Percentiles rank a stretch among this genome's conserved stretches.
These are phyloP conservation scores for Rutstroemia sp. DNA, from an alignment of 2,329 filamentous ascomycete species.

Conservation along the genomic window DNA sequence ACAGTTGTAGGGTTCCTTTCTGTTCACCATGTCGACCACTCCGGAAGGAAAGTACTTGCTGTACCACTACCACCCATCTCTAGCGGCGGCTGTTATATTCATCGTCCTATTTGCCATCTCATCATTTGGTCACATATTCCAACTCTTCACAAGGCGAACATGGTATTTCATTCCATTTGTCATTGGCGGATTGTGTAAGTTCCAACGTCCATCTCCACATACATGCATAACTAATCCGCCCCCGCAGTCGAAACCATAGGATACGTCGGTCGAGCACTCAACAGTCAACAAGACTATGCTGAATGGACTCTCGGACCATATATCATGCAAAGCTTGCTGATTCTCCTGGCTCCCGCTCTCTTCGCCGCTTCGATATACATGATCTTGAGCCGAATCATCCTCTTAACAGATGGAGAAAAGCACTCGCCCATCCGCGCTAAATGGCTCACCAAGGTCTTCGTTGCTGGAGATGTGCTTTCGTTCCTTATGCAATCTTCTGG, in stretches of 20 bases:
- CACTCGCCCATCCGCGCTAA: constrained; percentile 29
- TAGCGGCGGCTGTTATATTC: constrained; percentile 13
- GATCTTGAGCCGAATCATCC: constrained; percentile 34
- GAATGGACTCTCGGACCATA: constrained; percentile 27
- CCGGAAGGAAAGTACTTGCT: not conserved
- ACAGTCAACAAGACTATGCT: constrained; percentile 15
- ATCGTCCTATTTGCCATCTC: constrained; percentile 11
- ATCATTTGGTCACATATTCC: constrained; percentile 12
- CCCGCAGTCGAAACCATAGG: constrained; percentile 34
- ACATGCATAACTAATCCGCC: constrained; percentile 16
- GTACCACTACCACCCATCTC: constrained; percentile 17
- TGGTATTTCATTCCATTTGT: constrained; percentile 28
- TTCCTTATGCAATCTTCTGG: constrained; percentile 34
- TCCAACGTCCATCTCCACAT: too few relatives aligned
- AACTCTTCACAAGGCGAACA: constrained; percentile 12
- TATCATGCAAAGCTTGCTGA: constrained; percentile 31
- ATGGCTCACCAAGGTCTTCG: constrained; percentile 38
- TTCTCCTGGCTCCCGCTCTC: constrained; percentile 35
- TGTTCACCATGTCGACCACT: not conserved
- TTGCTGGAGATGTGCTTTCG: constrained; percentile 37
- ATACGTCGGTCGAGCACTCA: constrained; percentile 28
- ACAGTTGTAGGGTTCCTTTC: too few relatives aligned
- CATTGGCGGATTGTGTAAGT: constrained; percentile 21
- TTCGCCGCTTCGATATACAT: constrained; percentile 36
- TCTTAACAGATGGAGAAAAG: constrained; percentile 30